These are phyloP conservation scores for Xylaria cubensis DNA, from an alignment of 495 filamentous ascomycete species.

Conservation along the genomic window DNA sequence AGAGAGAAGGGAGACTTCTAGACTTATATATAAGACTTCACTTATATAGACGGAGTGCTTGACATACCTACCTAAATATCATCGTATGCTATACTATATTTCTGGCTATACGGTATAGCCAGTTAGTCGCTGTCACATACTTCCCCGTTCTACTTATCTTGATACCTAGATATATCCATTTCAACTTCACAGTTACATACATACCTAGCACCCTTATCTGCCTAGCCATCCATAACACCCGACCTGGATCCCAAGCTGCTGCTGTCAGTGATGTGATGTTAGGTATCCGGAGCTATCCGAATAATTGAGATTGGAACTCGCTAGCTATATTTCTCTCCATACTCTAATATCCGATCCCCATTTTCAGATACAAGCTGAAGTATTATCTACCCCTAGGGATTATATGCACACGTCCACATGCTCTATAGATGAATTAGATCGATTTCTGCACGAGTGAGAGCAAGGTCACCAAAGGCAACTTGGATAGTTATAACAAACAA, in stretches of 20 bases:
- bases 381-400: not conserved
- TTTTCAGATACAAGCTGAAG: not conserved
- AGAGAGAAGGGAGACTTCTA: not conserved
- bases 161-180: not conserved
- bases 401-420: not conserved
- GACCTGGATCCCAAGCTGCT: not conserved
- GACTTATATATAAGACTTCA: not conserved
- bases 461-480: not conserved
- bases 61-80: not conserved
- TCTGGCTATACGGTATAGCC: not conserved
- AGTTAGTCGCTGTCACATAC: not conserved
- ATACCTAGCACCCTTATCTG: not conserved
- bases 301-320: not conserved
- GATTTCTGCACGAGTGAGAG: not conserved
- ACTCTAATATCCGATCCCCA: not conserved
- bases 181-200: not conserved
- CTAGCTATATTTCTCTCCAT: not conserved
- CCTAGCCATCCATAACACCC: not conserved
- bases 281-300: not conserved
- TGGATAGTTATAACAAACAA: not conserved
- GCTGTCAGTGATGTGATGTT: not conserved
- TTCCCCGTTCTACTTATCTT: not conserved
- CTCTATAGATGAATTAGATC: not conserved
- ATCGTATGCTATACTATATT: not conserved
- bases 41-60: not conserved